Conservation (phyloP, 2,329 filamentous ascomycete species). For the Alternaria gansuensis region DNA sequence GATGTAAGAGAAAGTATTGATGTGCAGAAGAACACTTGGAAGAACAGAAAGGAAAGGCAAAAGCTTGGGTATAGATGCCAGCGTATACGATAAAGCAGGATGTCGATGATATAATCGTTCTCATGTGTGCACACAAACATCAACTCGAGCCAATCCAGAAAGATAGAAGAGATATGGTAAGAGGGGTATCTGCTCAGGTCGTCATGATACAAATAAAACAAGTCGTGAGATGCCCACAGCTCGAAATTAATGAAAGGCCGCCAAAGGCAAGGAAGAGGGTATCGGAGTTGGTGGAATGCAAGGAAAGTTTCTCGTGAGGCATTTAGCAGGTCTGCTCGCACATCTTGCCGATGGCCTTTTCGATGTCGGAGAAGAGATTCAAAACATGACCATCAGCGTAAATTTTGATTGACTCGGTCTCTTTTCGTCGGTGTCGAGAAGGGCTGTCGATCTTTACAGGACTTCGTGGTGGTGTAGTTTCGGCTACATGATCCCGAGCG, state of each 20-base stretch:
- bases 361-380: conserved; percentile 55
- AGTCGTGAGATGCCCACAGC: conserved; percentile 25
- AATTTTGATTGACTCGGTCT: conserved; percentile 56
- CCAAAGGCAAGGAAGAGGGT: conserved; percentile 25
- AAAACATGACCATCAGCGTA: conserved; percentile 56
- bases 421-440: conserved; percentile 45
- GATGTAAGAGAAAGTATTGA: conserved; percentile 27
- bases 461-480: conserved; percentile 52
- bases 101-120: conserved; percentile 14
- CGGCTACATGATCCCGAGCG: conserved; percentile 39
- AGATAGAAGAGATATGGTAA: conserved; percentile 25
- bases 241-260: conserved; percentile 36
- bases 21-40: conserved; percentile 22
- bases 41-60: conserved; percentile 9
- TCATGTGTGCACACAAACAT: conserved; percentile 21
- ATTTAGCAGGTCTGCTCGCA: conserved; percentile 53
- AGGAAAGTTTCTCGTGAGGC: conserved; percentile 18
- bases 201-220: conserved; percentile 37
- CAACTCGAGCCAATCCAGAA: conserved; percentile 19
- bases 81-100: conserved; percentile 15
- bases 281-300: conserved; percentile 19
- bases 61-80: conserved; percentile 20
- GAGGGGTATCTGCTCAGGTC: conserved; percentile 35
- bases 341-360: conserved; percentile 55
- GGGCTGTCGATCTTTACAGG: conserved; percentile 52